Evolutionary conservation across 179 eudicot species (phyloP), one percentile per base, ranked within the genome.

Genomic region (Amaranthus tricolor): DNA sequence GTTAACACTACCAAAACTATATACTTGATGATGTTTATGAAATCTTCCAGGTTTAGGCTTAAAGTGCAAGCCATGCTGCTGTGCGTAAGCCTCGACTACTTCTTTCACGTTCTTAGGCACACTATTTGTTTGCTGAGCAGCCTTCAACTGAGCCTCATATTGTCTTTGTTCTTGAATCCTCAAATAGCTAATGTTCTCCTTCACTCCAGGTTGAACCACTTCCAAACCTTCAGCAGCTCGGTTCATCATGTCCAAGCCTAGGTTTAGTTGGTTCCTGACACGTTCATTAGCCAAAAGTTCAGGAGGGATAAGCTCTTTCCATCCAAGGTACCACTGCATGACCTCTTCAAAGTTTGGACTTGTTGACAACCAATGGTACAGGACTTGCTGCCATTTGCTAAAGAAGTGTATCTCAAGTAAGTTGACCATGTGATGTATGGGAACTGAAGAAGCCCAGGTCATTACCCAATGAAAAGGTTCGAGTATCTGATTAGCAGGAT

Each of bases 271-370:
- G 54, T 49, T 68, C 70, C 79, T 72, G 43, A 81, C 52, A 55
- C 81, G 79, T 76, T 81, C 81, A 59, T 81, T 74, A 8, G 81
- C 78, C 74, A 74, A 65, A 69, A 81, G 72, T 66, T 81, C 84
- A 60, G 73, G 68, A 6, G 84, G 81, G 40, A 81, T 48, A 4
- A 50, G 70, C 43, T 53, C 64, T 68, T 78, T 81, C 84, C 84
- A 81, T 51, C 84, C 84, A 58, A 60, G 64, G 47, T 74, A 81
- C 84, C 84, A 81, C 61, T 59, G 56, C 60, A 31, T 59, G 49
- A 81, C 84, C 73, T 81, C 84, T 54, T 74, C 81, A 71, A 81
- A 81, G 74, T 81, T 81, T 16, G 84, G 84, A 70, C 71, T 78
- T 50, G 81, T 52, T 65, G 81, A 78, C 9, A 81, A 79, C 84